Percentiles rank a stretch among this genome's conserved stretches.
These are phyloP conservation scores for Psilocybe subaeruginosa DNA, from an alignment of 768 basidiomycete species.

Conservation along the genomic window DNA sequence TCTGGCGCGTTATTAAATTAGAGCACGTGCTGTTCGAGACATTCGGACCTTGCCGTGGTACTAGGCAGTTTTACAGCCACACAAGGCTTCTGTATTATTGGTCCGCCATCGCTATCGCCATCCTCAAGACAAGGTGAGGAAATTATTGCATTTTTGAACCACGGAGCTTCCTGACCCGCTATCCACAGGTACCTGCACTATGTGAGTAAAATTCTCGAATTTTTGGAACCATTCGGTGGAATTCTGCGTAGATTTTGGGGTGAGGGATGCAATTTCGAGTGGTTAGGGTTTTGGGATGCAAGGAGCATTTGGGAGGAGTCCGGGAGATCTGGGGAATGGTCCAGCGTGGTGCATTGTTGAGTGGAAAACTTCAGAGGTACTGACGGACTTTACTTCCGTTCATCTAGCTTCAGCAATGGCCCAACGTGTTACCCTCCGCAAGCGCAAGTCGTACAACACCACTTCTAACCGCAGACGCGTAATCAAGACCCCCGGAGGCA, in stretches of 20 bases:
- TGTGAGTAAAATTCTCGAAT: slow-evolving; percentile 36
- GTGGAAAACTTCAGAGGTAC: neutral
- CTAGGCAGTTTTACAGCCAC: slow-evolving; percentile 46
- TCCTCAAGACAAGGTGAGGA: slow-evolving; percentile 67
- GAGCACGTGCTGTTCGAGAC: neutral
- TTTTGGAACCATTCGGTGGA: slow-evolving; percentile 9
- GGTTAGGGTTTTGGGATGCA: neutral
- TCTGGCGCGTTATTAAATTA: neutral
- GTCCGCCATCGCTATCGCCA: slow-evolving; percentile 44
- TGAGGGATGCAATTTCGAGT: neutral
- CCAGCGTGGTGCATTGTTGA: neutral
- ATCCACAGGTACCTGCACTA: slow-evolving; percentile 26
- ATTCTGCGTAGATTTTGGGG: slow-evolving; percentile 1
- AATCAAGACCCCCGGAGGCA: slow-evolving; percentile 98
- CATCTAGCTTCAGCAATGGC: slow-evolving; percentile 65
- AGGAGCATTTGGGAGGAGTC: neutral
- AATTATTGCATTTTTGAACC: slow-evolving; percentile 13
- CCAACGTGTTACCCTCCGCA: slow-evolving; percentile 99
- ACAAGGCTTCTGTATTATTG: slow-evolving; percentile 25
- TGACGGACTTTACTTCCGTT: slow-evolving; percentile 7
- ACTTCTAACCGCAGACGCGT: slow-evolving; percentile 93
- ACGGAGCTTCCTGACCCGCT: slow-evolving; percentile 10
- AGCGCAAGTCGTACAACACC: slow-evolving; percentile 98
- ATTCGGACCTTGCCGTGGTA: slow-evolving; percentile 32
- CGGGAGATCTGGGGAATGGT: neutral